phyloP scores from a whole-genome alignment of 2,329 filamentous ascomycete genomes.

The Curvularia sp. region DNA sequence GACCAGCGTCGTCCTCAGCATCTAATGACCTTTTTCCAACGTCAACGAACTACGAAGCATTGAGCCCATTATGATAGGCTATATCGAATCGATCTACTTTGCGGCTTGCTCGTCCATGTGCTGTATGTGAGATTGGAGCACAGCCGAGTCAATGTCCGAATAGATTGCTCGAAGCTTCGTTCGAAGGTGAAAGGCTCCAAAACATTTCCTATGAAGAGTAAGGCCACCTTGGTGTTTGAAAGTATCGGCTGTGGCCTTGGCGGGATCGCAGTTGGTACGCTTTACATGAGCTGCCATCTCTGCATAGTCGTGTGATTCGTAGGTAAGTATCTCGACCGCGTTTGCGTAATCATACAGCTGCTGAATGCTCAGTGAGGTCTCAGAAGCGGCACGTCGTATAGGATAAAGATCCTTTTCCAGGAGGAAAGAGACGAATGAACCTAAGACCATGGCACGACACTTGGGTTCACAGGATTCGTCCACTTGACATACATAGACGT shows the following conservation, averaged over 20 bases:
- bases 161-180: conserved; percentile 9
- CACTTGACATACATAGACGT: conserved; percentile 15
- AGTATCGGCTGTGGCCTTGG: conserved; percentile 8
- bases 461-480: conserved; percentile 9
- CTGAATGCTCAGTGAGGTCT: conserved; percentile 15
- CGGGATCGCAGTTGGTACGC: conserved; percentile 12
- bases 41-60: not conserved
- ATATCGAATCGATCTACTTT: conserved; percentile 7
- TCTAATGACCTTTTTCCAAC: not conserved
- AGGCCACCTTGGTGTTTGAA: conserved; percentile 14
- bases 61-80: not conserved
- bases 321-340: conserved; percentile 7
- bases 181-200: conserved; percentile 8
- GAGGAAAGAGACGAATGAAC: conserved; percentile 14
- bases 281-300: conserved; percentile 12
- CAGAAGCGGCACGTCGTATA: conserved; percentile 9
- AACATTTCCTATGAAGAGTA: conserved; percentile 10
- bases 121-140: conserved; percentile 14
- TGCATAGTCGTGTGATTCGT: conserved; percentile 14
- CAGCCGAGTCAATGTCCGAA: conserved; percentile 10
- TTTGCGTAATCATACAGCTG: conserved; percentile 8
- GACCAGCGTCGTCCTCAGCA: not conserved
- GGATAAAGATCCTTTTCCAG: conserved; percentile 15
- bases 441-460: conserved; percentile 12
- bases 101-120: conserved; percentile 25